A percentile compares a stretch with the other conserved stretches of the same genome.
These are phyloP conservation scores for Pisolithus marmoratus DNA, from an alignment of 768 basidiomycete genomes.

Conservation along the genomic window DNA sequence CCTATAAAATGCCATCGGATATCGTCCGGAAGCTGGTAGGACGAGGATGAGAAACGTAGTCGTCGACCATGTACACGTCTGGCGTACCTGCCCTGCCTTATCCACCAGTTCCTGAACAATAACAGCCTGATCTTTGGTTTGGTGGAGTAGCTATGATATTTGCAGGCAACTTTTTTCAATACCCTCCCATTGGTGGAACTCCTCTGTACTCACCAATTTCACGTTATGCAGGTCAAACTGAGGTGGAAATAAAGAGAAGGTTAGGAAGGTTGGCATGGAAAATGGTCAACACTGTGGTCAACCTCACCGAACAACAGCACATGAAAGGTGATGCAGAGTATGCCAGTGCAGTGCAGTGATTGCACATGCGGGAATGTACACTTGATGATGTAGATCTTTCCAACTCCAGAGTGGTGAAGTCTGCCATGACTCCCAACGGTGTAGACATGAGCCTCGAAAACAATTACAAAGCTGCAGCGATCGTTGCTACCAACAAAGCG, in stretches of 20 bases:
- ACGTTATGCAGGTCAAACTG: background rate
- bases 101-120: slow-evolving; percentile 87
- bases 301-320: background rate
- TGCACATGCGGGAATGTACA: background rate
- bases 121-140: slow-evolving; percentile 20
- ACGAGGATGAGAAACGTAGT: background rate
- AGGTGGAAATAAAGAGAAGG: background rate
- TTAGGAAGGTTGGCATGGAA: background rate
- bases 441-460: background rate
- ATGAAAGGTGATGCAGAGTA: background rate
- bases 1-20: slow-evolving; percentile 99
- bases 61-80: background rate
- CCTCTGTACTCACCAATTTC: slow-evolving; percentile 24
- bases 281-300: background rate
- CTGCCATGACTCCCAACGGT: background rate
- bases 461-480: background rate
- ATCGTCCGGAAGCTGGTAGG: slow-evolving; percentile 67
- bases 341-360: background rate
- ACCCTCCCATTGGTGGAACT: slow-evolving; percentile 24
- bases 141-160: slow-evolving; percentile 28
- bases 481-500: slow-evolving; percentile 1
- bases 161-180: slow-evolving; percentile 31
- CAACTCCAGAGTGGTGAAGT: background rate
- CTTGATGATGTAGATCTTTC: background rate
- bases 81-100: slow-evolving; percentile 66